Base-by-base conservation (phyloP, 2,329 filamentous ascomycete species). In the Talaromyces piceae region DNA sequence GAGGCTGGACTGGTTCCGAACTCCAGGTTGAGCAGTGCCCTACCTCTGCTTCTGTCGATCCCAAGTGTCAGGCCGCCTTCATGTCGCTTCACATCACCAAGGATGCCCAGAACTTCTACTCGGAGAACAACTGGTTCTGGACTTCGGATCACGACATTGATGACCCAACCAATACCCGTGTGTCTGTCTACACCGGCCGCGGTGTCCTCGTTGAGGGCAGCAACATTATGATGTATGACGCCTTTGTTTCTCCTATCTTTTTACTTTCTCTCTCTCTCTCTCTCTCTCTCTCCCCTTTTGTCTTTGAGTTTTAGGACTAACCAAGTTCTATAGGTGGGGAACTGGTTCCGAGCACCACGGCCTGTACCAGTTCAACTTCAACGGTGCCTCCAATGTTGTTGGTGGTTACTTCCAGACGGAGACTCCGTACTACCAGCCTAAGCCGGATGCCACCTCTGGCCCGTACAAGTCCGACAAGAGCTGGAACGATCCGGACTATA, bases 141-240 rank as follows among this genome's bases (percentile, higher is more conserved):
- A 71, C 71, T 1, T 73, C 75, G 61, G 78, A 81, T 54, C 77
- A 80, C 57, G 77, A 80, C 54, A 65, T 79, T n/a, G 77, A 80
- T 28, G 73, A 78, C 57, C 59, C 67, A 7, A 61, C 62, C 31
- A 73, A 76, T 58, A 69, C 70, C 3, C 77, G 73, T 49, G 70
- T 80, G 50, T 76, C 77, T 12, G 61, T 82, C 13, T 81, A 74
- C 57, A 71, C 70, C 3, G 78, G 77, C 25, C 69, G 79, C 41
- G 79, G 79, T 33, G 58, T 81, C 39, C 60, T 77, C 5, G 62
- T 79, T 26, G 74, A 79, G 56, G 73, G 73, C 7, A 63, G 62
- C 13, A 64, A 65, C 20, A 58, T 68, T 30, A 69, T 67, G 65
- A 60, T 70, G 65, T 70, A 61, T 59, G 64, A 39, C 23, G n/a